A percentile compares a stretch with the other conserved stretches of the same genome.
Conservation (phyloP, 73 alveolate genomes). For the Urostyla sp. region DNA sequence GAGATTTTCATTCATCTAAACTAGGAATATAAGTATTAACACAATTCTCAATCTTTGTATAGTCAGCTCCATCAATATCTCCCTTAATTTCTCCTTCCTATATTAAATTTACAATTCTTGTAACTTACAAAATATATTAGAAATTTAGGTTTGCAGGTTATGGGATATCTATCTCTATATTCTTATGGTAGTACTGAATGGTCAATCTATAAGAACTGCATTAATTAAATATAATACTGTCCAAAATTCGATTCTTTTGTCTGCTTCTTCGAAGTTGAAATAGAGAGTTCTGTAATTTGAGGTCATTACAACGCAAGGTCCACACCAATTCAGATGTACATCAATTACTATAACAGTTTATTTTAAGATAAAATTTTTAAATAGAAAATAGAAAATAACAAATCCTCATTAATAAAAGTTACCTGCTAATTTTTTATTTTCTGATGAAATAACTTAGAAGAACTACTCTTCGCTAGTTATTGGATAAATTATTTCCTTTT, state of each 20-base stretch:
- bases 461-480: constrained; percentile 36
- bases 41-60: constrained; percentile 40
- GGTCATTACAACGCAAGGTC: constrained; percentile 73
- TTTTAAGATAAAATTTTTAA: too few relatives aligned
- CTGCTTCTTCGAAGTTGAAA: constrained; percentile 68
- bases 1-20: constrained; percentile 41
- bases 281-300: constrained; percentile 69
- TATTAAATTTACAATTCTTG: background rate
- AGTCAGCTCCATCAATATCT: constrained; percentile 69
- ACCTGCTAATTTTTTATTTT: constrained; percentile 42
- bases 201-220: constrained; percentile 27
- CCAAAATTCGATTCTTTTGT: constrained; percentile 65
- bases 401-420: too few relatives aligned
- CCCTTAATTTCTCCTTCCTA: constrained; percentile 75
- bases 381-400: too few relatives aligned
- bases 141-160: constrained; percentile 67
- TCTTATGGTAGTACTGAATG: constrained; percentile 25
- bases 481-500: constrained; percentile 52
- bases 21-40: constrained; percentile 62
- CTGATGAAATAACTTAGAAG: background rate
- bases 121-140: constrained; percentile 38
- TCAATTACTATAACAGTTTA: constrained; percentile 27
- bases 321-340: constrained; percentile 72
- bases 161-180: background rate
- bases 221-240: constrained; percentile 5